Base-by-base conservation (phyloP, 768 basidiomycete genomes). In the Termitomyces heimii region DNA sequence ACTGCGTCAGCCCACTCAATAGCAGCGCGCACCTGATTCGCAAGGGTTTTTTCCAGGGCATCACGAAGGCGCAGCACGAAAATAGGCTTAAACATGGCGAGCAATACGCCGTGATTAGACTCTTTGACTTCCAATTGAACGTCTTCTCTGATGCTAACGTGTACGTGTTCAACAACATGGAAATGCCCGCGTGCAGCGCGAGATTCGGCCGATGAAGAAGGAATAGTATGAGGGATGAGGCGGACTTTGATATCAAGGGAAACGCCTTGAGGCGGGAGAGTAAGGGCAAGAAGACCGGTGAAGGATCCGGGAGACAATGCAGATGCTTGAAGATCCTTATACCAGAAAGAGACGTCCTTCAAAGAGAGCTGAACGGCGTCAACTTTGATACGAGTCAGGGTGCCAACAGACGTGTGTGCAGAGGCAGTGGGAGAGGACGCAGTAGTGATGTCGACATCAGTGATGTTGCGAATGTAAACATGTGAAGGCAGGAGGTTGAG, bases 281-380 rank as follows among this genome's bases (percentile, higher is more conserved):
- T 77, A 55, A 89, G 76, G 39, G 76, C 80, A 46, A 88, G 71
- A 34, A 88, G 73, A 0, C 88, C 88, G 1, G 78, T 83, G 67
- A 81, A 82, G 51, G 84, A 80, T 50, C 69, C 70, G 0, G 85
- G 85, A 0, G 81, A 77, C 43, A 87, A 56, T 2, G 74, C 61
- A 4, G 75, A 70, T 4, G 82, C 72, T 2, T 68, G 71, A 63
- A 86, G 83, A 69, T 90, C 87, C 37, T 77, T 78, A 69, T 86
- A 89, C 69, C 80, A 89, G 74, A 90, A 90, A 0, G 88, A 88
- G 0, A 90, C 79, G 32, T 89, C 82, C 57, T 76, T 71, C 45
- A 89, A 77, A 9, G 72, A 64, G 31, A 90, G 76, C 61, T 86
- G 86, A 0, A 90, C 68, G 1, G 84, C 88, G 58, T 86, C 83